A percentile compares a stretch with the other conserved stretches of the same genome.
Conservation (phyloP, 371 early-diverging fungal species). For the Mucor racemosus region DNA sequence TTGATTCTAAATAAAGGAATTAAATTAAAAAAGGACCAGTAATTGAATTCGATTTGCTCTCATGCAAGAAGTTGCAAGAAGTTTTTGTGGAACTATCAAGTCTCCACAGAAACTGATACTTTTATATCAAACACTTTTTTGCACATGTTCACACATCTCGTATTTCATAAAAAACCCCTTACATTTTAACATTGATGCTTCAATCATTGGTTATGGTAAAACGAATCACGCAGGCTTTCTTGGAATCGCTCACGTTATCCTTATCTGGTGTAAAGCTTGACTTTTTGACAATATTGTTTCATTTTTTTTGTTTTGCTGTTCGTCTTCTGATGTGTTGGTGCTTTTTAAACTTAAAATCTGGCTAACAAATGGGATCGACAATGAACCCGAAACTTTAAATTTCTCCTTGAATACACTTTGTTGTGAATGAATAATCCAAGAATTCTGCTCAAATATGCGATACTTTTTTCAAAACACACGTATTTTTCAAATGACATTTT, state of each 20-base stretch:
- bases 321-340: neutral
- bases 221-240: neutral
- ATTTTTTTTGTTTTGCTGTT: neutral
- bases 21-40: slow-evolving; percentile 8
- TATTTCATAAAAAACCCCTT: neutral
- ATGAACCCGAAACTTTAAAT: neutral
- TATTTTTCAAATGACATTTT: too few relatives aligned
- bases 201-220: too few relatives aligned
- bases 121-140: neutral
- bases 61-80: slow-evolving; percentile 6
- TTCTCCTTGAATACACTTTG: too few relatives aligned
- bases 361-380: neutral
- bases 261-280: neutral
- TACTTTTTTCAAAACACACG: too few relatives aligned
- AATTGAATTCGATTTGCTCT: slow-evolving; percentile 11
- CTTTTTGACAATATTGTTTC: neutral
- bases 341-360: neutral
- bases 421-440: too few relatives aligned
- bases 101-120: neutral
- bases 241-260: neutral
- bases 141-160: slow-evolving; percentile 5
- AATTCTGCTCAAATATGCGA: too few relatives aligned
- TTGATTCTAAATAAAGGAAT: slow-evolving; percentile 2
- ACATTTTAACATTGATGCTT: neutral
- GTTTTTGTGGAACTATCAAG: neutral